phyloP scores from a whole-genome alignment of 2,329 filamentous ascomycete species.

The Akanthomyces muscarius region DNA sequence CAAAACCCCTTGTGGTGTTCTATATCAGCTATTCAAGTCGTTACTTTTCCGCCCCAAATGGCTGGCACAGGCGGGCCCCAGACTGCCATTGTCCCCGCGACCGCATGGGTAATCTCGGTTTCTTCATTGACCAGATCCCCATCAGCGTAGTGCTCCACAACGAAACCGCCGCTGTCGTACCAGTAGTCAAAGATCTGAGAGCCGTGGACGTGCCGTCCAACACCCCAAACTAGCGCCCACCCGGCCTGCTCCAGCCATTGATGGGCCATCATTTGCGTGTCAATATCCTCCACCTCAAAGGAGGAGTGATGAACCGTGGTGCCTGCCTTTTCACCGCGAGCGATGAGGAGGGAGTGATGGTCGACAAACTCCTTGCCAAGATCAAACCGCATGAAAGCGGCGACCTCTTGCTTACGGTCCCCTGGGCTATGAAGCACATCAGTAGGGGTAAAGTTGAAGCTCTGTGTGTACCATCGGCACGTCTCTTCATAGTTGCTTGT shows the following conservation, averaged over 20 bases:
- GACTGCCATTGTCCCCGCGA: slow-evolving; percentile 6
- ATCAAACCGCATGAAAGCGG: slow-evolving; percentile 52
- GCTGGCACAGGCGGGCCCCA: neutral
- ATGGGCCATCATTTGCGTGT: slow-evolving; percentile 57
- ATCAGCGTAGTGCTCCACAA: slow-evolving; percentile 59
- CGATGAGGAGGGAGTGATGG: slow-evolving; percentile 52
- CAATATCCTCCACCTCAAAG: slow-evolving; percentile 54
- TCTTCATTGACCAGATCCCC: slow-evolving; percentile 56
- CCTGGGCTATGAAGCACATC: slow-evolving; percentile 27
- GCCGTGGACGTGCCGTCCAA: slow-evolving; percentile 57
- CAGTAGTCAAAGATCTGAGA: slow-evolving; percentile 63
- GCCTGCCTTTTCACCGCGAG: slow-evolving; percentile 26
- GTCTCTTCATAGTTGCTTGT: slow-evolving; percentile 30
- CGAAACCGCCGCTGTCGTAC: slow-evolving; percentile 50
- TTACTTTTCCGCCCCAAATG: too few relatives aligned
- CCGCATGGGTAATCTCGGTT: slow-evolving; percentile 31
- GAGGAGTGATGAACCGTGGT: slow-evolving; percentile 25
- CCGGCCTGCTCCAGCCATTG: slow-evolving; percentile 51
- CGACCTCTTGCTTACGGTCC: slow-evolving; percentile 16
- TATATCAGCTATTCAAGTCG: too few relatives aligned
- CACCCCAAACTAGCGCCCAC: slow-evolving; percentile 55
- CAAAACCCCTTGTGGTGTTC: too few relatives aligned
- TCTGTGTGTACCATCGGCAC: slow-evolving; percentile 34
- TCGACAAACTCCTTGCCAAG: slow-evolving; percentile 45
- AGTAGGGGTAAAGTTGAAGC: slow-evolving; percentile 39